These are phyloP conservation scores for Lactarius trivialis DNA, from an alignment of 768 basidiomycete genomes.

Conservation along the genomic window DNA sequence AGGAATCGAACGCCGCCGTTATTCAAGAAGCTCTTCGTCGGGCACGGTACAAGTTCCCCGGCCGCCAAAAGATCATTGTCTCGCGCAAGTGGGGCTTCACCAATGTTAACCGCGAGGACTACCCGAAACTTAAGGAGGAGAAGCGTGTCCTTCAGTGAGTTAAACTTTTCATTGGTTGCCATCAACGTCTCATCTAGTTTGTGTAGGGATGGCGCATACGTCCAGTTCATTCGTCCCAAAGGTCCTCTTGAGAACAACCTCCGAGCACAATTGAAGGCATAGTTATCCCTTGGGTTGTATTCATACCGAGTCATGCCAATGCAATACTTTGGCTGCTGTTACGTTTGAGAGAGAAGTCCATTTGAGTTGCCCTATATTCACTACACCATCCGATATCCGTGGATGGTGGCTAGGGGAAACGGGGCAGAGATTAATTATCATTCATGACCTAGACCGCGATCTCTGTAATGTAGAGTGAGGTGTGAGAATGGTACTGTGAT, in stretches of 20 bases:
- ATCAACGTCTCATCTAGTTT: constrained; percentile 10
- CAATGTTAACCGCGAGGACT: constrained; percentile 84
- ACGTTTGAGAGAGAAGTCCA: neutral
- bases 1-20: constrained; percentile 79
- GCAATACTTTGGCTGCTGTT: constrained; percentile 15
- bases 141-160: constrained; percentile 86
- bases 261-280: constrained; percentile 74
- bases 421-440: constrained; percentile 57
- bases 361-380: constrained; percentile 53
- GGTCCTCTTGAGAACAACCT: constrained; percentile 83
- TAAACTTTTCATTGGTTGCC: neutral
- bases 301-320: constrained; percentile 23
- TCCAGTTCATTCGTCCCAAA: constrained; percentile 87
- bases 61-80: constrained; percentile 93
- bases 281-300: constrained; percentile 29
- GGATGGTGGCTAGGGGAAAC: constrained; percentile 76
- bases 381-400: constrained; percentile 54
- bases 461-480: constrained; percentile 19
- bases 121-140: constrained; percentile 80
- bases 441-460: constrained; percentile 18
- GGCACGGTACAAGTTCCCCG: constrained; percentile 99
- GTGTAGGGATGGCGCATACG: constrained; percentile 85
- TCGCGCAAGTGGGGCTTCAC: constrained; percentile 99
- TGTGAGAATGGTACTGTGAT: constrained; percentile 16
- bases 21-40: constrained; percentile 96